Conservation (phyloP, 805 yeast genomes). For the Candida vartiovaarae region DNA sequence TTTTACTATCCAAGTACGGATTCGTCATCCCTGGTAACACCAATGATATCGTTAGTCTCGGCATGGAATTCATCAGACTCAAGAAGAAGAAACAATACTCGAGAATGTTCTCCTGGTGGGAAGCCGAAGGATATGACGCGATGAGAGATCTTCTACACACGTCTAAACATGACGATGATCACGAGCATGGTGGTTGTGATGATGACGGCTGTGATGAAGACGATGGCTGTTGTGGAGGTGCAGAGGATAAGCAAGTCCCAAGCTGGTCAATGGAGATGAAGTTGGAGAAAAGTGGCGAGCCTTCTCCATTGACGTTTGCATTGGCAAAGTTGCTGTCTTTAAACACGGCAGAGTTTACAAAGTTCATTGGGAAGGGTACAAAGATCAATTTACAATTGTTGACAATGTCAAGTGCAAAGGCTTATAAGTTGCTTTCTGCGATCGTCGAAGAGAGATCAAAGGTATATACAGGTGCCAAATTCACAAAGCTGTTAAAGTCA, state of each 20-base stretch:
- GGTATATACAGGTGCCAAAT: conserved; percentile 9
- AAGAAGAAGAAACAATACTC: conserved; percentile 29
- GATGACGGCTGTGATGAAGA: conserved; percentile 12
- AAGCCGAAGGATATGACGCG: conserved; percentile 35
- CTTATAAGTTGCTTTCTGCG: conserved; percentile 15
- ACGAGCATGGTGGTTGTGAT: conserved; percentile 12
- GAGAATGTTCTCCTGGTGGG: conserved; percentile 43
- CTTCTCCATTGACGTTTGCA: conserved; percentile 39
- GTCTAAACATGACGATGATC: conserved; percentile 14
- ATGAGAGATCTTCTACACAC: conserved; percentile 10
- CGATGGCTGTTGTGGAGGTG: conserved; percentile 11
- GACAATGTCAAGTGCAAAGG: conserved; percentile 13
- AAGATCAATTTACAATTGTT: conserved; percentile 13
- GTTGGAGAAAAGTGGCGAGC: conserved; percentile 35
- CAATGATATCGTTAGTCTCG: conserved; percentile 53
- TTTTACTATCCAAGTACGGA: conserved; percentile 71
- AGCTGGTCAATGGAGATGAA: conserved; percentile 40
- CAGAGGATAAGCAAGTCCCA: conserved; percentile 21
- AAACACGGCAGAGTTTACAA: conserved; percentile 21
- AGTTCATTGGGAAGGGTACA: conserved; percentile 18
- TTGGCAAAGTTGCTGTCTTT: conserved; percentile 30
- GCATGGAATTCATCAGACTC: conserved; percentile 37
- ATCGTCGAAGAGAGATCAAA: conserved; percentile 13
- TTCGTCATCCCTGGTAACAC: conserved; percentile 52
- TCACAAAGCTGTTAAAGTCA: conserved; percentile 10